Evolutionary conservation across 345 rosid species (phyloP).

Genomic region (Excoecaria agallocha): DNA sequence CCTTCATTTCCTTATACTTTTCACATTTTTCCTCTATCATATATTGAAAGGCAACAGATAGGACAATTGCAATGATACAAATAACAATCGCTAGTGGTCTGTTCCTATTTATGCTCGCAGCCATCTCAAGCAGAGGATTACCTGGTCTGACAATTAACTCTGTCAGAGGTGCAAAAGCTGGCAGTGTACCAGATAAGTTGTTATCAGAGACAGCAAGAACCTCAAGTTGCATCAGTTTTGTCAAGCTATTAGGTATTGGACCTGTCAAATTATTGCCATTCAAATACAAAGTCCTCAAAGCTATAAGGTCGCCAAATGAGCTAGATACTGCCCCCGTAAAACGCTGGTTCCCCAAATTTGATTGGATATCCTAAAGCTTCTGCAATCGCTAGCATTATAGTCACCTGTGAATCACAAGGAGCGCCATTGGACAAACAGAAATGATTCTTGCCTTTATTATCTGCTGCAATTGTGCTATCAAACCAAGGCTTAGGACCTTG

Average conservation of each 20-base stretch:
- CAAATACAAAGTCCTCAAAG: conserved; percentile 48
- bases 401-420: conserved; percentile 59
- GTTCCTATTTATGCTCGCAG: neutral
- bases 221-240: conserved; percentile 29
- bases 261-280: conserved; percentile 66
- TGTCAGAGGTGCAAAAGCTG: neutral
- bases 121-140: conserved; percentile 8
- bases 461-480: conserved; percentile 24
- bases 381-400: conserved; percentile 55
- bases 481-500: conserved; percentile 70
- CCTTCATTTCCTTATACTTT: too few species aligned
- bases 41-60: too few species aligned
- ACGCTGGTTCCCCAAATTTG: conserved; percentile 42
- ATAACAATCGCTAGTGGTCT: neutral
- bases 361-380: conserved; percentile 66
- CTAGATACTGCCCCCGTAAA: conserved; percentile 65
- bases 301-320: conserved; percentile 50
- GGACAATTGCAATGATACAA: too few species aligned
- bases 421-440: conserved; percentile 46
- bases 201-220: conserved; percentile 17
- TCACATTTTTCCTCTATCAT: too few species aligned
- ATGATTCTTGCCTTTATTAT: conserved; percentile 33
- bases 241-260: conserved; percentile 56
- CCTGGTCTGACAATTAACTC: conserved; percentile 10
- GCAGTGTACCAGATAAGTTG: conserved; percentile 14